phyloP scores from a whole-genome alignment of 2,329 filamentous ascomycete species.

The Alternaria hordeiaustralica region DNA sequence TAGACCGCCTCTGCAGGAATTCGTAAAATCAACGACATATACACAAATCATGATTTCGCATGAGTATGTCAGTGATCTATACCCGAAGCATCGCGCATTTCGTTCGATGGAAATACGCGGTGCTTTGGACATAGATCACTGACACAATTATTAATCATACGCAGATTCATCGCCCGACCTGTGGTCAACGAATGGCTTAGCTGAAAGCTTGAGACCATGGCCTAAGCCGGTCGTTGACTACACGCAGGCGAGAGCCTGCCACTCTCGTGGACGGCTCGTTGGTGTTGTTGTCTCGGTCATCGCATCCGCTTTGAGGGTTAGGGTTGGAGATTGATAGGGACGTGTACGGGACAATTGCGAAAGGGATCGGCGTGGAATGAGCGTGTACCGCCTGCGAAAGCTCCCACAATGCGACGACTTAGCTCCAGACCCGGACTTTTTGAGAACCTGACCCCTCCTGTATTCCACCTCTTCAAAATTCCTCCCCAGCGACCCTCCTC shows the following conservation, averaged over 20 bases:
- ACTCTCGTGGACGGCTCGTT: not conserved
- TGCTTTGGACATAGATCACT: not conserved
- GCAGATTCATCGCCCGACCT: not conserved
- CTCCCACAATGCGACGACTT: not conserved
- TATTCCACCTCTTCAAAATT: not conserved
- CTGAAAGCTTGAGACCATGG: not conserved
- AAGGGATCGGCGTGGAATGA: too few relatives aligned
- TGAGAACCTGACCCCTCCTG: not conserved
- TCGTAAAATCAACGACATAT: too few relatives aligned
- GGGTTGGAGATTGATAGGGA: too few relatives aligned
- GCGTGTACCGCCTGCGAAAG: too few relatives aligned
- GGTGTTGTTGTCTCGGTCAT: not conserved
- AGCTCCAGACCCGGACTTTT: not conserved
- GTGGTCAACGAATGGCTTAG: too few relatives aligned
- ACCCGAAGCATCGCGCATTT: not conserved
- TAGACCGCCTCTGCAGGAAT: too few relatives aligned
- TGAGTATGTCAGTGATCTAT: not conserved
- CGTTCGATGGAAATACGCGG: too few relatives aligned
- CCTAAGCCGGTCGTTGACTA: not conserved
- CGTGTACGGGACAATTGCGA: too few relatives aligned
- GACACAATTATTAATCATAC: not conserved
- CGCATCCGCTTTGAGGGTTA: not conserved
- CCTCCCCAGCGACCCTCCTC: conserved; percentile 30
- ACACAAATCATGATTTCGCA: not conserved
- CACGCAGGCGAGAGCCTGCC: not conserved